phyloP scores from a whole-genome alignment of 73 alveolate genomes.

The Paramecium biaurelia region DNA sequence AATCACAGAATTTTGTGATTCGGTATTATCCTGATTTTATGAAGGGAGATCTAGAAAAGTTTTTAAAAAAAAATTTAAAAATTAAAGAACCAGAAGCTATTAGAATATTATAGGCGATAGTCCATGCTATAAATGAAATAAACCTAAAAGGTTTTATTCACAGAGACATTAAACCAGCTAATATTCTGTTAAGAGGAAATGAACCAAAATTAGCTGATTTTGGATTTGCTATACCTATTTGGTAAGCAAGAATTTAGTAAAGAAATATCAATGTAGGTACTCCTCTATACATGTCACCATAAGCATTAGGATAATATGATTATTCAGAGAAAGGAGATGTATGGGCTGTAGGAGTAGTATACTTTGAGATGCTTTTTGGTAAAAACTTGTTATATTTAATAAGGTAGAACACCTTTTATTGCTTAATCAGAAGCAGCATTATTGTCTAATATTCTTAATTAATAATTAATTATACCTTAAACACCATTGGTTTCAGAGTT shows the following conservation, averaged over 20 bases:
- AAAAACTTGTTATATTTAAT: neutral
- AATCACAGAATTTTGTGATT: conserved; percentile 49
- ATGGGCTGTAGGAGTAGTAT: neutral
- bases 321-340: neutral
- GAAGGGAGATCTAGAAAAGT: neutral
- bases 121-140: conserved; percentile 25
- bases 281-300: neutral
- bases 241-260: neutral
- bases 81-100: neutral
- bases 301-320: neutral
- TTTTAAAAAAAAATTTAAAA: neutral
- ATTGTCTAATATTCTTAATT: neutral
- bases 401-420: neutral
- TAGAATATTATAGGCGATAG: neutral
- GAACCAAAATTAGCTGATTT: conserved; percentile 57
- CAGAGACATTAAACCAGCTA: conserved; percentile 57
- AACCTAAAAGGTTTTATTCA: conserved; percentile 41
- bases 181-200: conserved; percentile 13
- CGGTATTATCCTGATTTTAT: neutral
- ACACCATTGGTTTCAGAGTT: neutral
- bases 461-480: neutral
- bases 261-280: neutral
- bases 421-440: conserved; percentile 19
- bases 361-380: neutral
- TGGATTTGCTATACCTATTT: conserved; percentile 47